phyloP scores from a whole-genome alignment of 208 protist species.

The Acanthamoeba lenticulata region DNA sequence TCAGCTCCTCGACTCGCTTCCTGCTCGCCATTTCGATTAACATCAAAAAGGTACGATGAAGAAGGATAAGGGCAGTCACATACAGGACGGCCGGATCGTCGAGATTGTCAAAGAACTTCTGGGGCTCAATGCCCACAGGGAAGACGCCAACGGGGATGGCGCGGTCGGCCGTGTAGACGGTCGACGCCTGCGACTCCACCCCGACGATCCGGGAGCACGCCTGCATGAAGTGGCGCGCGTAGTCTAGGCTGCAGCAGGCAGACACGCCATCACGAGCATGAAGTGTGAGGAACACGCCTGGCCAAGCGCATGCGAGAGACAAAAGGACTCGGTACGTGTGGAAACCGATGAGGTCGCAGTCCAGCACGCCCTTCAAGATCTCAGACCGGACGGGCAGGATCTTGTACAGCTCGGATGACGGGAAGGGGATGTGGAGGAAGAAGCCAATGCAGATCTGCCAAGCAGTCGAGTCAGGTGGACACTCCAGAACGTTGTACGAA shows the following conservation, averaged over 20 bases:
- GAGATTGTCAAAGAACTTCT: constrained; percentile 78
- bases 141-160: constrained; percentile 72
- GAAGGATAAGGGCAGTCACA: too few species aligned
- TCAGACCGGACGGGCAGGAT: constrained; percentile 82
- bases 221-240: constrained; percentile 85
- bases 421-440: constrained; percentile 83
- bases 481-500: too few species aligned
- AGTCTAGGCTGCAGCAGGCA: constrained; percentile 75
- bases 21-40: too few species aligned
- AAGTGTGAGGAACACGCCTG: too few species aligned
- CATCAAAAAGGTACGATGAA: too few species aligned
- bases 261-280: not conserved
- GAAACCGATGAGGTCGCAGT: constrained; percentile 84
- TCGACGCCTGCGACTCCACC: constrained; percentile 69
- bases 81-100: constrained; percentile 63
- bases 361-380: constrained; percentile 84
- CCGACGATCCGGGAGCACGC: constrained; percentile 79
- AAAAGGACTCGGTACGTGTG: constrained; percentile 78
- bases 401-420: constrained; percentile 84
- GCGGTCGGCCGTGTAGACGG: constrained; percentile 10
- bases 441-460: constrained; percentile 85
- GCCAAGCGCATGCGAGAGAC: too few species aligned
- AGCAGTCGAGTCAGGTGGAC: too few species aligned
- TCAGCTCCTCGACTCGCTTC: constrained; percentile 75
- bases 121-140: constrained; percentile 85